Evolutionary conservation across 2,329 filamentous ascomycete genomes (phyloP), one percentile per base, ranked within the genome.

Genomic region (Verticillium zaregamsianum): DNA sequence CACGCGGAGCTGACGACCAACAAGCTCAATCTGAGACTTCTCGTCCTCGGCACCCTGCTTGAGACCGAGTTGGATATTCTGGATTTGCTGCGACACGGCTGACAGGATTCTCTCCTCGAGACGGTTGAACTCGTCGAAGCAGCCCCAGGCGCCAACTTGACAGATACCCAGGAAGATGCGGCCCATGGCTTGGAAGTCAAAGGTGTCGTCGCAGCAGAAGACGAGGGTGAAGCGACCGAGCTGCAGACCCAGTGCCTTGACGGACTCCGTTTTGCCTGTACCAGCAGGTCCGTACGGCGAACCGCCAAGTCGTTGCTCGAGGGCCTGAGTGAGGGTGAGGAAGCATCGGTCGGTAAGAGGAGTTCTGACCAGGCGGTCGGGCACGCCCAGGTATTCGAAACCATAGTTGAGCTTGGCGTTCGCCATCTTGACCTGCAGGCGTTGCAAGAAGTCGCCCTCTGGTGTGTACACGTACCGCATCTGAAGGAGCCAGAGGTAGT

Each of bases 41-140:
- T 90, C 86, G 68, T 97, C 91, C 61, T 92, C 88, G 8, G 81
- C 89, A 37, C 90, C 89, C 73, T 94, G 92, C 74, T 93, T 93
- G 60, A 99, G 82, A 62, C 96, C 95, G 66, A 98, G 87, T 75
- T 99, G 95, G 65, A 99, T 99, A 73, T 99, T 99, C 73, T 99
- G 95, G 59, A 99, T 96, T 74, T 99, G 96, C 75, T 99, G 95
- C 23, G 96, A 99, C 17, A 99, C 96, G 20, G 95, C 95, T 55
- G 96, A 99, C 64, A 99, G 78, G 64, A 99, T 99, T 66, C 95
- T 89, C 79, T 99, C 95, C 72, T 99, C 95, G 23, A 99, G 83
- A 84, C 95, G 91, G 77, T 99, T 99, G 83, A 99, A 99, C 80
- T 99, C 95, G 72, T 99, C 95, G 76, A 99, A 99, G 81, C 95